Evolutionary conservation across 1,284 basidiomycete genomes (phyloP).

Genomic region (Spongiforma sp.): DNA sequence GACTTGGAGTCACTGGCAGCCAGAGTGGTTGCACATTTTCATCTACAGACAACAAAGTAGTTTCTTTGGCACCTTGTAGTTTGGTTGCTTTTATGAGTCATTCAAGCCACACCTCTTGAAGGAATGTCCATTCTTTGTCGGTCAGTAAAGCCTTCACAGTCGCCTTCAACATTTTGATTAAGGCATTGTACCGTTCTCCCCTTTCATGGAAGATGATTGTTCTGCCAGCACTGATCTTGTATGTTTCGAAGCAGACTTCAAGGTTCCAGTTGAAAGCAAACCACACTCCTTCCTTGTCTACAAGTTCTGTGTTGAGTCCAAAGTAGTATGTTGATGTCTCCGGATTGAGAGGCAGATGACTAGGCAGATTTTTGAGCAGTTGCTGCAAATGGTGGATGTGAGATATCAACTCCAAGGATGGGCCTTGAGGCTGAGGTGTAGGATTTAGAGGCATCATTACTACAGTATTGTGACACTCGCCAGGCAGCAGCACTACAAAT

Average conservation of each 20-base stretch:
- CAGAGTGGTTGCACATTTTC: too few species aligned
- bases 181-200: not conserved
- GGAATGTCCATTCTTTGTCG: not conserved
- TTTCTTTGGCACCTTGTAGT: not conserved
- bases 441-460: too few species aligned
- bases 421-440: not conserved
- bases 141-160: not conserved
- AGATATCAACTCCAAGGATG: constrained; percentile 7
- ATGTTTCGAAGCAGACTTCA: constrained; percentile 3
- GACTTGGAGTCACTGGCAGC: too few species aligned
- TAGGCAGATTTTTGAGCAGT: constrained; percentile 1
- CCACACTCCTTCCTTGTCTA: constrained; percentile 6
- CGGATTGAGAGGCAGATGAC: not conserved
- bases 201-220: not conserved
- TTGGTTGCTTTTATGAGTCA: not conserved
- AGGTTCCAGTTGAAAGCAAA: constrained; percentile 9
- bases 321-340: constrained; percentile 1
- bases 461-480: too few species aligned
- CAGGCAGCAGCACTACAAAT: too few species aligned
- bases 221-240: not conserved
- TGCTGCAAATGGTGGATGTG: constrained; percentile 3
- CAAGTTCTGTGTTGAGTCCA: constrained; percentile 1
- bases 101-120: not conserved
- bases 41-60: too few species aligned
- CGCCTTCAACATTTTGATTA: not conserved